Base-by-base conservation (phyloP, 164 flowering plant species). In the Aristolochia californica region DNA sequence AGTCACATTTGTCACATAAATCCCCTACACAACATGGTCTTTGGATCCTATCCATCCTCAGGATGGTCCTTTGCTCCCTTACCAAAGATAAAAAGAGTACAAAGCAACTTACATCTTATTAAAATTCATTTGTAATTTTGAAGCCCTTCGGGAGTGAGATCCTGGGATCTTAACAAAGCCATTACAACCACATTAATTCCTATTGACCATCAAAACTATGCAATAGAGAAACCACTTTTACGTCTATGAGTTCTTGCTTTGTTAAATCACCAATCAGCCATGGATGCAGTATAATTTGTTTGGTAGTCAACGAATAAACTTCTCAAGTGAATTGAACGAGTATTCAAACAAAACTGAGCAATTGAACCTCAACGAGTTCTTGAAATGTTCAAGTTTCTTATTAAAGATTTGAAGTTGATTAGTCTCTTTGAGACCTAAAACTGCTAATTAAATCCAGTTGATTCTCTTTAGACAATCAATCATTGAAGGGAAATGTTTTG, bases 21-120 rank as follows among this genome's bases (percentile, higher is more conserved):
- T 69, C 25, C 89, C 93, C 58, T 74, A 84, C 34, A 90, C 84
- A 44, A 58, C 65, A 0, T 97, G 99, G 97, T 95, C 55, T 79
- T 80, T 0, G 80, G 90, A 65, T 93, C 90, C 88, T 88, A 93
- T 18, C 75, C 51, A 13, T 80, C 80, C 66, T 87, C 97, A 0
- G 99, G 97, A 60, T 93, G 99, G 68, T 93, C 97, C 71, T 87
- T 81, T 5, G 99, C 73, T 4, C 99, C 99, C 70, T 91, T 76
- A 24, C 99, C 89, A 43, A 93, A 84, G 69, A 90, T 84, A 54
- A 20, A 25, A 52, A 9, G 12, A 2, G 24, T 5, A n/a, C 7
- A 24, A 26, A 21, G 23, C 17, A 53, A 59, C 83, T 77, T 64
- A 83, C 89, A 86, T 68, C 66, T 67, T 74, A 64, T 73, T 68